phyloP scores from a whole-genome alignment of 2,329 filamentous ascomycete genomes.

The Neobulgaria alba region DNA sequence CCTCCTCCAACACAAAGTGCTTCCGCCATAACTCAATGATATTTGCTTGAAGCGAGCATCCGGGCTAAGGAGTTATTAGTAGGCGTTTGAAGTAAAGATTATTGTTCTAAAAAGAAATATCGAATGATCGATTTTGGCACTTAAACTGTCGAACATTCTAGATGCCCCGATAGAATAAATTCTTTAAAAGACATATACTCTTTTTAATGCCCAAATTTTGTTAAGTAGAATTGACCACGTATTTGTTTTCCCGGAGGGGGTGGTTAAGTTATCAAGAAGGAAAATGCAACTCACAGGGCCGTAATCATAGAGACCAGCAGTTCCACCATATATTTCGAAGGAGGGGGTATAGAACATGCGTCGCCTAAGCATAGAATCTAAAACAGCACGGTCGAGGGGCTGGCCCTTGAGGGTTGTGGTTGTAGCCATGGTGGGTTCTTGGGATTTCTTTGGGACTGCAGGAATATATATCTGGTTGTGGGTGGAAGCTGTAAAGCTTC shows the following conservation, averaged over 20 bases:
- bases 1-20: conserved; percentile 65
- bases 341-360: conserved; percentile 91
- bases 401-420: conserved; percentile 80
- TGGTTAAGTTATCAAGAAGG: no score
- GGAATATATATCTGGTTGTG: conserved; percentile 29
- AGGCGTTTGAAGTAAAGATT: no score
- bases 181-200: no score
- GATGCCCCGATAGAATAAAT: no score
- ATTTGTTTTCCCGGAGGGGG: no score
- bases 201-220: no score
- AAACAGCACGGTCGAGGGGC: conserved; percentile 70
- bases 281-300: no score
- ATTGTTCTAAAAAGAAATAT: no score
- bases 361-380: conserved; percentile 80
- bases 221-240: no score
- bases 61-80: no score
- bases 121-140: no score
- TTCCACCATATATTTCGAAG: conserved; percentile 91
- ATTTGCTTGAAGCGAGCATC: conserved; percentile 60
- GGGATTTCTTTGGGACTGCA: conserved; percentile 26
- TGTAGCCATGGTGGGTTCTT: conserved; percentile 42
- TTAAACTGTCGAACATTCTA: no score
- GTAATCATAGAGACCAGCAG: conserved; percentile 71
- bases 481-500: conserved; percentile 33
- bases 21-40: conserved; percentile 66